These are phyloP conservation scores for Eucalyptus lansdowneana DNA, from an alignment of 345 rosid genomes.

Conservation along the genomic window DNA sequence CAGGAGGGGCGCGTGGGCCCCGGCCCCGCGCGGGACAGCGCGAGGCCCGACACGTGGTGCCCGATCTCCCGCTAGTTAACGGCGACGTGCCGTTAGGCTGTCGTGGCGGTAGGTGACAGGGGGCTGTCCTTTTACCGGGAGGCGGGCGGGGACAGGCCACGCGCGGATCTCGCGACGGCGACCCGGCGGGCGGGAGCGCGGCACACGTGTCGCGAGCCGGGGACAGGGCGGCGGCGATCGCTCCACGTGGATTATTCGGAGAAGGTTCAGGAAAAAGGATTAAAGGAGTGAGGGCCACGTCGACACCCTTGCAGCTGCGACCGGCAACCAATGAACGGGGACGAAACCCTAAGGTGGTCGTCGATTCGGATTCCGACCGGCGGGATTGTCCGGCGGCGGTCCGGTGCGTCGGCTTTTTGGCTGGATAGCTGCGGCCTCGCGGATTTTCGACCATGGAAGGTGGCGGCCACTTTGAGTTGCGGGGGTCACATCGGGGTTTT, in stretches of 20 bases:
- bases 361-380: neutral
- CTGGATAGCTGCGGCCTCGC: neutral
- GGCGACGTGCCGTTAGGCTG: constrained; percentile 20
- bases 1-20: neutral
- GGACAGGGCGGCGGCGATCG: neutral
- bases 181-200: neutral
- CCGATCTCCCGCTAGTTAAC: neutral
- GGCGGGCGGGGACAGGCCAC: neutral
- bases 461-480: neutral
- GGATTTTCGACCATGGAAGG: neutral
- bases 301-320: neutral
- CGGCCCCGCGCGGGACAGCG: neutral
- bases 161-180: constrained; percentile 22
- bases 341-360: neutral
- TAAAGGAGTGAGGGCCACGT: neutral
- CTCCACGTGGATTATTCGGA: constrained; percentile 5
- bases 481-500: neutral
- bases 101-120: constrained; percentile 30
- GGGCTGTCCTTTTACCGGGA: neutral
- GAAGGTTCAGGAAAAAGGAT: neutral
- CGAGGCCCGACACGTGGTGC: constrained; percentile 15
- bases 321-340: neutral
- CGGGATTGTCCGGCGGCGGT: too few species aligned
- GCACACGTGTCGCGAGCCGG: constrained; percentile 3
- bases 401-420: neutral